Percentiles rank a stretch among this genome's conserved stretches.
Conservation (phyloP, 306 rosid species). For the Cicer bijugum region DNA sequence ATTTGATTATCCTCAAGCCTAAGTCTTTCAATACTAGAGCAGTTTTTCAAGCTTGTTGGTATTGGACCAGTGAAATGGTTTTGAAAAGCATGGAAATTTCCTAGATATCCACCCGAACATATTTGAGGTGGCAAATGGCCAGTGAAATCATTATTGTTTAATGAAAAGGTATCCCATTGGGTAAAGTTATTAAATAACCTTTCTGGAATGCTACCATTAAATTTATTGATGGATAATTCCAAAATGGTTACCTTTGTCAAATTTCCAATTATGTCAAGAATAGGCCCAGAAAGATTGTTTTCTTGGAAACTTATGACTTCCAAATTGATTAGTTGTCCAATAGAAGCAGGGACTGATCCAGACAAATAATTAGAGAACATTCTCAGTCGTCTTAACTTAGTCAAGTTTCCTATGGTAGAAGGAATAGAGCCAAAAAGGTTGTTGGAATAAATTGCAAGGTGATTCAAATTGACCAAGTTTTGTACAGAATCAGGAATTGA, state of each 20-base stretch:
- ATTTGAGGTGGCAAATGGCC: constrained; percentile 38
- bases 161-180: not conserved
- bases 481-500: not conserved
- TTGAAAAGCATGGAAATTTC: not conserved
- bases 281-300: constrained; percentile 35
- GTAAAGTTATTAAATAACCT: not conserved
- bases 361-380: not conserved
- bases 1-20: constrained; percentile 39
- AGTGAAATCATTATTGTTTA: not conserved
- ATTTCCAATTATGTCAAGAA: constrained; percentile 38
- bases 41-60: constrained; percentile 39
- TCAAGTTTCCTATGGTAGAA: constrained; percentile 42
- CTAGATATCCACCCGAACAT: not conserved
- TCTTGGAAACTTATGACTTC: rapidly evolving
- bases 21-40: constrained; percentile 30
- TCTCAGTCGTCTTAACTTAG: not conserved
- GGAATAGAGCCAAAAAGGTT: constrained; percentile 39
- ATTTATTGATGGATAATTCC: not conserved
- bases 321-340: constrained; percentile 31
- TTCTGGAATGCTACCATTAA: constrained; percentile 10
- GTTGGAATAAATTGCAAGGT: rapidly evolving
- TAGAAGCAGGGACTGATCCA: constrained; percentile 29
- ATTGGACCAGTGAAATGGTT: constrained; percentile 31
- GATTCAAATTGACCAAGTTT: constrained; percentile 22
- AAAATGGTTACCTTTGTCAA: not conserved